Base-by-base conservation (phyloP, 495 filamentous ascomycete species). In the Daldinia vernicosa region DNA sequence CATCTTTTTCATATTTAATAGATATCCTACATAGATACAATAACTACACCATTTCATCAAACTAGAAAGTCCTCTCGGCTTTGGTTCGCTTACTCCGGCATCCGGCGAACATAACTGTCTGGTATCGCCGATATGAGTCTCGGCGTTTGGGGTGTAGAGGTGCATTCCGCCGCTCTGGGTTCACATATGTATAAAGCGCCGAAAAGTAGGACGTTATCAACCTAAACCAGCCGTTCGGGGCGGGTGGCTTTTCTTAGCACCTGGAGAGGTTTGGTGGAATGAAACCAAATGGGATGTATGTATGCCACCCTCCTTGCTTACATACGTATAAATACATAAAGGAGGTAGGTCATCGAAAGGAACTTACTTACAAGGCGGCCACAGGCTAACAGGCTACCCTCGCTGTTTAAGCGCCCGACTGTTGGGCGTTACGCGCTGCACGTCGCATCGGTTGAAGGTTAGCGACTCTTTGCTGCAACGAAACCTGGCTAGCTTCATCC, bases 171-270 rank as follows among this genome's bases (percentile, higher is more conserved):
- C 24, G 3, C 55, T 47, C 45, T 51, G 63, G 63, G 45, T 40
- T 27, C n/a, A 12, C 17, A 26, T 27, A 52, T 39, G 45, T 45
- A 67, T 8, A 58, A 60, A 27, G 8, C 33, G 55, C 30, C 22
- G 24, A 62, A 56, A 51, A 35, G 19, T 15, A 17, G 28, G 50
- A 17, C 12, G 12, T 53, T 30, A 56, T 56, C 28, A 56, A 67
- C 37, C 27, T 47, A 40, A 69, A 69, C 65, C 50, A 62, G 40
- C 58, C 35, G 27, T 57, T 68, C 40, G 56, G 69, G 63, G 63
- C 63, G 53, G 45, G 69, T 71, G 63, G 64, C 69, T 63, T 60
- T 61, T 55, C 43, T 61, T 37, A 63, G 17, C 1, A 40, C 37
- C 47, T 57, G n/a, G 15, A 53, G 6, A 7, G 24, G 8, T 22